These are phyloP conservation scores for Botryotinia narcissicola DNA, from an alignment of 2,329 filamentous ascomycete genomes.

Conservation along the genomic window DNA sequence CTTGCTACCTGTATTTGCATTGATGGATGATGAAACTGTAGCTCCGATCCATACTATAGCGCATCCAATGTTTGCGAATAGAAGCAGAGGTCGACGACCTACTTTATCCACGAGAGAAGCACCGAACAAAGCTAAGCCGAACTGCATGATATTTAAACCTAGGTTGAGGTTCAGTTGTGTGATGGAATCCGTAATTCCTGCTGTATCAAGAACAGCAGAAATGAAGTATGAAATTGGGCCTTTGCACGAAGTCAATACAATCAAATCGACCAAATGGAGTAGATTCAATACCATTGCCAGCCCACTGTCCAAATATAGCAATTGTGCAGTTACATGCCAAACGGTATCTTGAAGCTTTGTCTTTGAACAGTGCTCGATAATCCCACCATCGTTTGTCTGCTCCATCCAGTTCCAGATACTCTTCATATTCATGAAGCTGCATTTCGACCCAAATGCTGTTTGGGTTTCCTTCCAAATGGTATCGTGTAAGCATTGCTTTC, in stretches of 20 bases:
- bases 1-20: slow-evolving; percentile 25
- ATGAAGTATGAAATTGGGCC: slow-evolving; percentile 52
- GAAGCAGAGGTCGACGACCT: slow-evolving; percentile 54
- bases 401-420: slow-evolving; percentile 49
- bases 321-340: slow-evolving; percentile 51
- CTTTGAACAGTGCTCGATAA: slow-evolving; percentile 52
- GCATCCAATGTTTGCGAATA: slow-evolving; percentile 49
- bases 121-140: slow-evolving; percentile 52
- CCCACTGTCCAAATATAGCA: slow-evolving; percentile 52
- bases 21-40: slow-evolving; percentile 36
- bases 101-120: slow-evolving; percentile 54
- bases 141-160: slow-evolving; percentile 52
- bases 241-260: slow-evolving; percentile 19
- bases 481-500: slow-evolving; percentile 43
- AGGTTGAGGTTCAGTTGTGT: slow-evolving; percentile 52
- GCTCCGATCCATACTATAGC: slow-evolving; percentile 51
- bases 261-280: neutral
- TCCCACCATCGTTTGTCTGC: slow-evolving; percentile 57
- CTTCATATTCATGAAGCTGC: slow-evolving; percentile 48
- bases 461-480: slow-evolving; percentile 51
- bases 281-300: slow-evolving; percentile 37
- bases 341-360: slow-evolving; percentile 47
- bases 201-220: slow-evolving; percentile 48
- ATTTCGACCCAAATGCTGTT: slow-evolving; percentile 52
- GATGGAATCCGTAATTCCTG: slow-evolving; percentile 48